Percentiles rank a stretch among this genome's conserved stretches.
Evolutionary conservation across 139 green algal genomes (phyloP).

Genomic region (Tetradesmus lagerheimii): DNA sequence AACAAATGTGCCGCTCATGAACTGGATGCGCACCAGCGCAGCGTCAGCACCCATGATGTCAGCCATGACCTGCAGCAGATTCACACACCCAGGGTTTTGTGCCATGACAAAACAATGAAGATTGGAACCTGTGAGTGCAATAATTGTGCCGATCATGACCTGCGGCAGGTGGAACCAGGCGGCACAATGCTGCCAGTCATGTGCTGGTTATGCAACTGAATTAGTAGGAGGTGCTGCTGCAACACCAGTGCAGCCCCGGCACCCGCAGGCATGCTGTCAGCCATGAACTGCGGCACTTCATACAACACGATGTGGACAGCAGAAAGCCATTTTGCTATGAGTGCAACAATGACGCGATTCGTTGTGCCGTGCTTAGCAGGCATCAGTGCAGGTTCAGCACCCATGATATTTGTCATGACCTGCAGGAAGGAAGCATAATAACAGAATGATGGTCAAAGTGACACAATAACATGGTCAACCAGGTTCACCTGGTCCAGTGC

Average conservation of each 20-base stretch:
- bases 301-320: too few species aligned
- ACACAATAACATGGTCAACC: neutral
- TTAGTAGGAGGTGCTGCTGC: too few species aligned
- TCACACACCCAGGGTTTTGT: too few species aligned
- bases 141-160: too few species aligned
- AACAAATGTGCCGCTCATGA: constrained; percentile 72
- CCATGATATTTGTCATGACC: constrained; percentile 85
- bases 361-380: constrained; percentile 87
- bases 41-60: constrained; percentile 90
- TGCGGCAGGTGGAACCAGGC: too few species aligned
- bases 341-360: too few species aligned
- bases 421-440: too few species aligned
- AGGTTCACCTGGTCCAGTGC: constrained; percentile 71
- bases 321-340: too few species aligned
- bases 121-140: too few species aligned
- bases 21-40: constrained; percentile 87
- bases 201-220: constrained; percentile 89
- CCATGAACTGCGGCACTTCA: constrained; percentile 68
- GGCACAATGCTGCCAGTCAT: constrained; percentile 94
- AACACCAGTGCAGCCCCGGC: constrained; percentile 91
- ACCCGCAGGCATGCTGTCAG: constrained; percentile 89
- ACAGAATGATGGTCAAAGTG: too few species aligned
- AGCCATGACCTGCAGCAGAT: constrained; percentile 67
- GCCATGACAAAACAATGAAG: too few species aligned
- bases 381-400: constrained; percentile 88